Base-by-base conservation (phyloP, 2,329 filamentous ascomycete genomes). In the Aspergillus ochraceus region DNA sequence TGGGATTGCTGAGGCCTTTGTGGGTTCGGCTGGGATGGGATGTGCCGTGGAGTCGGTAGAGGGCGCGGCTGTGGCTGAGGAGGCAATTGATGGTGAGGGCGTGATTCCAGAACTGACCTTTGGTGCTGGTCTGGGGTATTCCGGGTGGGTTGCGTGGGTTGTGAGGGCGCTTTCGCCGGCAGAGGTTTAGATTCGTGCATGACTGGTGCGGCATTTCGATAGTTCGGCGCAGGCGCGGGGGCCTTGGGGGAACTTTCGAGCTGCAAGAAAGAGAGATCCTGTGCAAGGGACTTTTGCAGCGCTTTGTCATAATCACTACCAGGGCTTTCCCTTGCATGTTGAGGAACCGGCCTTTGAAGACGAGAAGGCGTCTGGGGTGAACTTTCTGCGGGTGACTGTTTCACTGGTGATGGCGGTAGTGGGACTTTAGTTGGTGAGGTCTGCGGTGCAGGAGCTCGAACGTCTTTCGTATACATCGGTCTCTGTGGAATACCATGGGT, bases 391-490 rank as follows among this genome's bases (percentile, higher is more conserved):
- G 83, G 79, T 9, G 76, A 75, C 14, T 70, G 69, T 70, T 86
- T 86, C 36, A 80, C 77, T 4, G 86, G 85, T 1, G 86, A 88
- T 17, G 80, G 77, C 20, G 87, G 86, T 26, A 89, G 78, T 17
- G 88, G 82, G 11, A 86, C 79, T 66, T 86, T 89, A 2, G 83
- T 76, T 8, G 88, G 86, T 4, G 87, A 67, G 3, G 54, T 68
- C 11, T 77, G 66, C 24, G 68, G 63, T 12, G 72, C 52, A 69
- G 59, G 58, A 62, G 65, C 11, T 64, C 65, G 32, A 52, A 68
- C 53, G 77, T 76, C 50, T 84, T 79, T 39, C 82, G 84, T 74
- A 83, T 86, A 68, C 81, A 79, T 72, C 85, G 87, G 71, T 57
- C 68, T 70, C 3, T 88, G 87, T 39, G 86, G 88, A 22, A 52